Percentiles rank a stretch among this genome's conserved stretches.
phyloP scores from a whole-genome alignment of 192 early-diverging fungal species.

The Martensiomyces pterosporus region DNA sequence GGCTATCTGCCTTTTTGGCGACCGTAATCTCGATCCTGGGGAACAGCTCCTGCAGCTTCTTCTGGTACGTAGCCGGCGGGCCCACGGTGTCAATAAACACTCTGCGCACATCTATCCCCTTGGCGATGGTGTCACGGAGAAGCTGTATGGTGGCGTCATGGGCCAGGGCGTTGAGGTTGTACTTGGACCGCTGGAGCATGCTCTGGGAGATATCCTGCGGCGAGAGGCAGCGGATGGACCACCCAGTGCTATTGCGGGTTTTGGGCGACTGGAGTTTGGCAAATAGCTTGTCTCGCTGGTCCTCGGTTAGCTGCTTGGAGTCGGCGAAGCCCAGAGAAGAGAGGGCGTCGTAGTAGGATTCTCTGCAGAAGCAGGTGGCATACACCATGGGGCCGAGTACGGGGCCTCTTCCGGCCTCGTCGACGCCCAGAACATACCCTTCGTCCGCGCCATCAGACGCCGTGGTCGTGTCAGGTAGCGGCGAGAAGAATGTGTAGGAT shows the following conservation, averaged over 20 bases:
- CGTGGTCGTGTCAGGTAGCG: neutral
- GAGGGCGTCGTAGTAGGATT: slow-evolving; percentile 60
- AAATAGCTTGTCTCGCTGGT: slow-evolving; percentile 69
- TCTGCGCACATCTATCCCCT: slow-evolving; percentile 62
- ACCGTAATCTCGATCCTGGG: slow-evolving; percentile 79
- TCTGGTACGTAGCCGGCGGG: slow-evolving; percentile 79
- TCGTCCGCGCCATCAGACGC: too few species aligned
- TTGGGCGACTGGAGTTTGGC: slow-evolving; percentile 46
- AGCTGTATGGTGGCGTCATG: slow-evolving; percentile 91
- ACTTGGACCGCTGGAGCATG: slow-evolving; percentile 83
- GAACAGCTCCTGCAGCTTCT: slow-evolving; percentile 70
- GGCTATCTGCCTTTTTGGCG: slow-evolving; percentile 88
- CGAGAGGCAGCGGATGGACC: slow-evolving; percentile 75
- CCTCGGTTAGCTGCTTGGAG: slow-evolving; percentile 88
- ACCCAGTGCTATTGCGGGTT: slow-evolving; percentile 68
- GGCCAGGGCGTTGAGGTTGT: slow-evolving; percentile 89
- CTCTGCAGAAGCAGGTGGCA: slow-evolving; percentile 75
- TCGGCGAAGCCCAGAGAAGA: slow-evolving; percentile 83
- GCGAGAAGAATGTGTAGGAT: slow-evolving; percentile 43
- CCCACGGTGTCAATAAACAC: slow-evolving; percentile 97
- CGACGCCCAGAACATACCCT: slow-evolving; percentile 80
- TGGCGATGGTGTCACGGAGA: slow-evolving; percentile 60
- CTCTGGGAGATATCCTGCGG: slow-evolving; percentile 89
- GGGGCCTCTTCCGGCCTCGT: slow-evolving; percentile 96
- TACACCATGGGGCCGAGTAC: slow-evolving; percentile 98